phyloP scores from a whole-genome alignment of 75 land plant species.

The Ceratopteris richardii region DNA sequence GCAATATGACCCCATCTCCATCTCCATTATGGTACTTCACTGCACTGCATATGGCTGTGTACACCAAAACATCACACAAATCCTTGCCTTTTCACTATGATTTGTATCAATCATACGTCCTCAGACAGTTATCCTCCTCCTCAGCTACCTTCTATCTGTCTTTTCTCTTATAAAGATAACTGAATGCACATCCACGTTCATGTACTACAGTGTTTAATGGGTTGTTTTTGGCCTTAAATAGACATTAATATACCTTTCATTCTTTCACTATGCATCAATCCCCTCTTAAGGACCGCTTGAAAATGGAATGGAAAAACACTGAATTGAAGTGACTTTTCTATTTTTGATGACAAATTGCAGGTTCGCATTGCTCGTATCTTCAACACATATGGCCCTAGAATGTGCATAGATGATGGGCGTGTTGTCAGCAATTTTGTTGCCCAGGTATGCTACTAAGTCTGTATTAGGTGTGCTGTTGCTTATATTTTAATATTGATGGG shows the following conservation, averaged over 20 bases:
- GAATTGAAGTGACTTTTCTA: too few species aligned
- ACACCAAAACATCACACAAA: background rate
- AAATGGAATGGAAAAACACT: too few species aligned
- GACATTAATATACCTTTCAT: background rate
- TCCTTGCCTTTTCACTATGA: background rate
- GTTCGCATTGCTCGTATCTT: constrained; percentile 33
- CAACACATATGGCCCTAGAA: constrained; percentile 32
- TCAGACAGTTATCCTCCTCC: too few species aligned
- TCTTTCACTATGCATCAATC: too few species aligned
- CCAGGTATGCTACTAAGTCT: constrained; percentile 6
- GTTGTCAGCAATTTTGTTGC: constrained; percentile 35
- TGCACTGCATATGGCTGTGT: too few species aligned
- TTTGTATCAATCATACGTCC: too few species aligned
- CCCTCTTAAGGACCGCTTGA: too few species aligned
- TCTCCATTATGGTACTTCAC: background rate
- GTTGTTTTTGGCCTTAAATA: background rate
- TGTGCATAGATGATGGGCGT: constrained; percentile 30
- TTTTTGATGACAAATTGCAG: too few species aligned
- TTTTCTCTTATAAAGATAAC: background rate
- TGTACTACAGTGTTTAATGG: background rate
- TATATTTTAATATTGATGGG: background rate
- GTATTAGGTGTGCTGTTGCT: background rate
- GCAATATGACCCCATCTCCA: background rate
- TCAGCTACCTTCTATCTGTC: background rate
- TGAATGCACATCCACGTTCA: background rate